Base-by-base conservation (phyloP, 768 basidiomycete species). In the Termitomyces sp. region DNA sequence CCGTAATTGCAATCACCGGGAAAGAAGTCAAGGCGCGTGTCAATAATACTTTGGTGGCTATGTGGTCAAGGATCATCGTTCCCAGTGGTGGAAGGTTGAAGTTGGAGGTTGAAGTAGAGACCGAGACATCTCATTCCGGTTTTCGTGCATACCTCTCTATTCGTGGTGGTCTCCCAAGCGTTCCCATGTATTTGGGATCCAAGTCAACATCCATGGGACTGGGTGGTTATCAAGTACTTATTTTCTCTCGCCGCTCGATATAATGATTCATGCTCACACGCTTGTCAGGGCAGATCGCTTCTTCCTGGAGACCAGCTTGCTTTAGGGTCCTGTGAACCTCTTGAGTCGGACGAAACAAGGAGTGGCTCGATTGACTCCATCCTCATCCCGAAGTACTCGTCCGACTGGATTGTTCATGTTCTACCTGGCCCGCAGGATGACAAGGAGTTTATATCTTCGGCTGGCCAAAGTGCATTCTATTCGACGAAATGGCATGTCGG, bases 351-450 rank as follows among this genome's bases (percentile, higher is more conserved):
- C 46, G 45, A 36, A 13, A 35, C 20, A 3, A 13, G 32, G 7
- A 35, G 58, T 45, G 45, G 33, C 13, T 38, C 67, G 15, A 45
- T 75, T 18, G 44, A 69, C 77, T 78, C 5, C 38, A 11, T 60
- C 2, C 58, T 79, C 33, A 58, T 77, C n/a, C 85, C 84, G 0
- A 38, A 58, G 2, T 88, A 84, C 70, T 76, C 81, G 0, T 69
- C 69, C 1, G 69, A 83, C 28, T 87, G 85, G 84, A 69, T 72
- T 0, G 66, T 90, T 6, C 71, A 82, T 50, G 84, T 84, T 48
- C 77, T 90, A 15, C 65, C 83, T 1, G 88, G 89, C 0, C 89
- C 88, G 0, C 85, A 89, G 20, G 87, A 81, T 59, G 84, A 88
- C 58, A 74, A 76, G 4, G 80, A 81, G 53, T 90, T 82, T 66